Base-by-base conservation (phyloP, 371 early-diverging fungal genomes). In the Rhizopus microsporus region DNA sequence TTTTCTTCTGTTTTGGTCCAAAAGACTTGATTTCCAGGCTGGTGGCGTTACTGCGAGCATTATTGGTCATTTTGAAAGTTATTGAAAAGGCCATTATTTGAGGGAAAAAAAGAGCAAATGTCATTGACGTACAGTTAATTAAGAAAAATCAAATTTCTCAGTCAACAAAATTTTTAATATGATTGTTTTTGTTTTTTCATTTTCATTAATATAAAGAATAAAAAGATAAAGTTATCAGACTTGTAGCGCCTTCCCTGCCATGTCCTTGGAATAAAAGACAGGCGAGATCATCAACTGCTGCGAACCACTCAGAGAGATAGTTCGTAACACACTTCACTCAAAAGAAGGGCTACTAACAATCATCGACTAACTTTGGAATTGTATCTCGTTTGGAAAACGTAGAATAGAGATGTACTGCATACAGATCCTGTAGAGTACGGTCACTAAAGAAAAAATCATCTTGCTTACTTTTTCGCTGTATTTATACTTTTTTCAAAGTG, bases 361-460 rank as follows among this genome's bases (percentile, higher is more conserved):
- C 73, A 73, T 73, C 69, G 56, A 66, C 73, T 73, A 65, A 62
- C 73, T 65, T 63, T 66, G 57, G 55, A 40, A 62, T 58, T 67
- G 69, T 67, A 71, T 75, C 75, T 71, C 55, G 75, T 75, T 75
- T 75, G 54, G 60, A 69, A 75, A 75, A 75, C 75, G 66, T 69
- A 72, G 69, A 75, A 69, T 67, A 65, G 75, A 65, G 57, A 71
- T 69, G 67, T 75, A 75, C 75, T 75, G 75, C 68, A 75, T 75
- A 75, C 75, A 75, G 72, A 75, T 75, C 75, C 75, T 75, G 75
- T 72, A 72, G 6, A 60, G 48, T 51, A 65, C 56, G 13, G 51
- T 47, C 23, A 54, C 58, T 9, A 62, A 69, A 58, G 69, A 69
- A 67, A 65, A 62, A 65, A 40, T n/a, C 16, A 30, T 7, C 10